phyloP scores from a whole-genome alignment of 2,329 filamentous ascomycete species.

The Fusarium sp. region DNA sequence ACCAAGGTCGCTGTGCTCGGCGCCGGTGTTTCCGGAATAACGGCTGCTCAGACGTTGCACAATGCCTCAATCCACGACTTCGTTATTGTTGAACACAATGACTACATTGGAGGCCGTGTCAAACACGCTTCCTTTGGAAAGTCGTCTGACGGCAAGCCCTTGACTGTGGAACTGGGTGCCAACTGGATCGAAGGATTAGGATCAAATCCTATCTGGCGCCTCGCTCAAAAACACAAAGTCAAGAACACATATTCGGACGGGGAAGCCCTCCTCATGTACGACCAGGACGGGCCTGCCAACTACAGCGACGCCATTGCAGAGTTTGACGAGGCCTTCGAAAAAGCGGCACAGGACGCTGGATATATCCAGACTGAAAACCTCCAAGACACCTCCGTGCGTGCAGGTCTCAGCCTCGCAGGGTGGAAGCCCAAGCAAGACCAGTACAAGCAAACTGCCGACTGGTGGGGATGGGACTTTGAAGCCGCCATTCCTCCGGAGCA shows the following conservation, averaged over 20 bases:
- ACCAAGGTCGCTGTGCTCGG: constrained; percentile 60
- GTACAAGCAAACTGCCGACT: constrained; percentile 73
- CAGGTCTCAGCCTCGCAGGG: constrained; percentile 71
- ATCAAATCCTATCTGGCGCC: constrained; percentile 74
- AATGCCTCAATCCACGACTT: constrained; percentile 76
- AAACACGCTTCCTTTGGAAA: constrained; percentile 71
- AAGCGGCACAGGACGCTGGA: constrained; percentile 68
- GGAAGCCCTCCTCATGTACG: constrained; percentile 71
- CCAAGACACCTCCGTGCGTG: constrained; percentile 73
- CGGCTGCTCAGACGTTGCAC: constrained; percentile 74
- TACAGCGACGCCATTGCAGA: constrained; percentile 66
- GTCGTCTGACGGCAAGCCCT: constrained; percentile 64
- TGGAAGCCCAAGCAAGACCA: constrained; percentile 73
- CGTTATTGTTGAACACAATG: constrained; percentile 75
- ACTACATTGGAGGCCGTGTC: constrained; percentile 74
- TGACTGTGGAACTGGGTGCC: constrained; percentile 75
- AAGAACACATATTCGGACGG: constrained; percentile 73
- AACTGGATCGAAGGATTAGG: constrained; percentile 69
- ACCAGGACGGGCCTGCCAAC: constrained; percentile 69
- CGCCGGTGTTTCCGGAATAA: constrained; percentile 75
- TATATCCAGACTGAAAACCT: constrained; percentile 71
- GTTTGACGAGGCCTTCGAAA: constrained; percentile 63
- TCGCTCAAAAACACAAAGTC: constrained; percentile 73
- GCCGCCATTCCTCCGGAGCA: constrained; percentile 70
- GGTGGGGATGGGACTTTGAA: constrained; percentile 73